Base-by-base conservation (phyloP, 331 rosid genomes). In the Spiraea crenata region DNA sequence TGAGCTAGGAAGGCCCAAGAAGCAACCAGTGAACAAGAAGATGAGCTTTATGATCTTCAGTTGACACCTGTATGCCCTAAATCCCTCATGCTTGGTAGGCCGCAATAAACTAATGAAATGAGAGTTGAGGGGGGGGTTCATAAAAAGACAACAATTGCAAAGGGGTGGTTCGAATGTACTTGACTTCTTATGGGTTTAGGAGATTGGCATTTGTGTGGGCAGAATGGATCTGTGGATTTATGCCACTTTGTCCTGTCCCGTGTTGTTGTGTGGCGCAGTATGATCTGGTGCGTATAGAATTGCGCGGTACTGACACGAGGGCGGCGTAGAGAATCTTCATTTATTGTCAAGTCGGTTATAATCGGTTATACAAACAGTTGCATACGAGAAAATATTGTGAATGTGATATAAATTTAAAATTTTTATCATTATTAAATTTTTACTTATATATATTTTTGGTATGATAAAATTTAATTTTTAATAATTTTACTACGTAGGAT, bases 11-110 rank as follows among this genome's bases (percentile, higher is more conserved):
- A 57, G 40, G 9, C 4, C 62, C 6, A 56, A 56, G 25, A 56
- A 10, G 60, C 60, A 57, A 34, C 63, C 0, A 56, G 12, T 31
- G 17, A 52, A 25, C 25, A 14, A 3, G 14, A 50, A 14, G 44
- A 58, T 14, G 15, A 35, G n/a, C 42, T 14, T 25, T 25, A 25
- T 9, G 44, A 15, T 35, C 7, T 34, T 58, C 45, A 59, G 25
- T 45, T 59, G 64, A 59, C 64, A 59, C 64, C 25, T 59, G 64
- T 59, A 37, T 37, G 3, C 1, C 46, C 64, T 40, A 59, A 59
- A 34, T 3, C 64, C 64, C 64, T 37, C 44, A 35, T 12, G 64
- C 38, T n/a, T 12, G 11, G 25, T 7, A 15, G 9, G 20, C 64
- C 4, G 64, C 45, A 6, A 49, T 1, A 15, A 17, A 49, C 0